These are phyloP conservation scores for Paxillus involutus DNA, from an alignment of 768 basidiomycete genomes.

Conservation along the genomic window DNA sequence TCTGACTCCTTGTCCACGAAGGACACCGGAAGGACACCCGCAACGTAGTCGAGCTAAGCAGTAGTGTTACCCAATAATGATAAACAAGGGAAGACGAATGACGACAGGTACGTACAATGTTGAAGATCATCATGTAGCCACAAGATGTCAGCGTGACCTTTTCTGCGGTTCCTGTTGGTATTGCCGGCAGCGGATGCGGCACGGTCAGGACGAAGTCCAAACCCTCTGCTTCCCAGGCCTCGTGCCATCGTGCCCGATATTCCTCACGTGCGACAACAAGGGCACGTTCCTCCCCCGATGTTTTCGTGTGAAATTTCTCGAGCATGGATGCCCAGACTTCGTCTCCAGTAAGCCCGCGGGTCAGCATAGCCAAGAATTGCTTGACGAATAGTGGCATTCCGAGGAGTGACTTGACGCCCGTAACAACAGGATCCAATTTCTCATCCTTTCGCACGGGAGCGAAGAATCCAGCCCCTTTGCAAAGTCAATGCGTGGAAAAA, in stretches of 20 bases:
- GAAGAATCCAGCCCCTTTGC: constrained; percentile 45
- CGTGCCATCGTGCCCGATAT: constrained; percentile 32
- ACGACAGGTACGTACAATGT: constrained; percentile 35
- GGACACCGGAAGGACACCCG: constrained; percentile 61
- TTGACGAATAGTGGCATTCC: constrained; percentile 37
- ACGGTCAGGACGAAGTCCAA: constrained; percentile 41
- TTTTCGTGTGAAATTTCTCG: constrained; percentile 35
- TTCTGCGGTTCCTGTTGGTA: constrained; percentile 35
- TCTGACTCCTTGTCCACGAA: constrained; percentile 48
- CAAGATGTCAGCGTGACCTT: constrained; percentile 35
- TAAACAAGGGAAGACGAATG: background rate
- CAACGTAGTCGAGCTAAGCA: constrained; percentile 51
- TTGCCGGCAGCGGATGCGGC: constrained; percentile 38
- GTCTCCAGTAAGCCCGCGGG: constrained; percentile 28
- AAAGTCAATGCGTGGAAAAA: background rate
- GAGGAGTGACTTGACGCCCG: constrained; percentile 21
- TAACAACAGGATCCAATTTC: constrained; percentile 32
- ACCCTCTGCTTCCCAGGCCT: constrained; percentile 38
- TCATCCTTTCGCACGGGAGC: constrained; percentile 34
- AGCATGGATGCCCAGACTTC: constrained; percentile 29
- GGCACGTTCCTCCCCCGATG: constrained; percentile 26
- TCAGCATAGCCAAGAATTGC: constrained; percentile 41
- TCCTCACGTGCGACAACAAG: constrained; percentile 27
- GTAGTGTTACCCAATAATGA: background rate
- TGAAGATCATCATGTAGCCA: constrained; percentile 40